Base-by-base conservation (phyloP, 768 basidiomycete genomes). In the Kwoniella newhampshirensis region DNA sequence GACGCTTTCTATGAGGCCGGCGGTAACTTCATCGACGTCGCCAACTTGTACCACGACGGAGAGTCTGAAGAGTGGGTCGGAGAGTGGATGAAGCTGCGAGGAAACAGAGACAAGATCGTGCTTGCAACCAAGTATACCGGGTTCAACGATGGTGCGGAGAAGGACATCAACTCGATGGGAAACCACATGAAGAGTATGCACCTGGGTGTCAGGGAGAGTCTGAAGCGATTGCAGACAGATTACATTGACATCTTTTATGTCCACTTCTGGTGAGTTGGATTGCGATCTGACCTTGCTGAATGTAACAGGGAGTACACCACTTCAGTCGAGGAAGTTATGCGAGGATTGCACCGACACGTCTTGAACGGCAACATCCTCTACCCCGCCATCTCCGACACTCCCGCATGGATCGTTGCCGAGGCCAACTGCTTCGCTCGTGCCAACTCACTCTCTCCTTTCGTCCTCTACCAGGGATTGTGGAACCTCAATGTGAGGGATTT, bases 281-380 rank as follows among this genome's bases (percentile, higher is more conserved):
- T n/a, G n/a, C n/a, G n/a, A n/a, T n/a, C n/a, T n/a, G n/a, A n/a
- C n/a, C n/a, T n/a, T n/a, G n/a, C n/a, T n/a, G n/a, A n/a, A n/a
- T n/a, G n/a, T n/a, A n/a, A n/a, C n/a, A n/a, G n/a, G n/a, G 82
- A 83, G 62, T 82, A 70, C 51, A 70, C 75, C 18, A 82, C 81
- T n/a, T 75, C 77, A n/a, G 74, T 84, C 39, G 80, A 82, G 68
- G 83, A 85, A 68, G 75, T 83, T 32, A 82, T 84, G 81, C 76
- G 78, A 28, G 73, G 78, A 7, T 74, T 84, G 3, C 81, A 84
- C 59, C 67, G 75, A 15, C 78, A 84, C 28, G 80, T 84, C 21
- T 64, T 66, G 3, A 67, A 77, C 28, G 80, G 82, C 15, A 81
- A 83, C 55, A 82, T 84, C 3, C 67, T 81, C 4, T 82, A 81